Evolutionary conservation across 768 basidiomycete species (phyloP).

Genomic region (Calocybe gangraenosa): DNA sequence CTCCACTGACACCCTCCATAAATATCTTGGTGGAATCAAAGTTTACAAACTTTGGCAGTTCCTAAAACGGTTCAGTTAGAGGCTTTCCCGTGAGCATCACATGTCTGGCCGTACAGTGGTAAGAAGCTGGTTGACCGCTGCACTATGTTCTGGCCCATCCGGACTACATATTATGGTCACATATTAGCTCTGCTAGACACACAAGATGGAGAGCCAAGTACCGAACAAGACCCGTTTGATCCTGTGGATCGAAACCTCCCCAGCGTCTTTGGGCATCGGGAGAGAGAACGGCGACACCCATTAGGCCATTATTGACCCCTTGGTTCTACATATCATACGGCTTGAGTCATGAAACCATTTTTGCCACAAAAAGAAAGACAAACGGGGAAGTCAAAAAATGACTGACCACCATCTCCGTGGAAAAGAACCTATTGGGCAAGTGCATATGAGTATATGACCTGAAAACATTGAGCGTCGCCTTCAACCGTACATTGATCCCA

Average conservation of each 20-base stretch:
- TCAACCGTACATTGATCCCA: conserved; percentile 20
- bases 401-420: conserved; percentile 20
- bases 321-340: conserved; percentile 10
- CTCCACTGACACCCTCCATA: conserved; percentile 25
- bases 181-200: not conserved
- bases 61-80: conserved; percentile 4
- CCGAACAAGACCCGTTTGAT: conserved; percentile 15
- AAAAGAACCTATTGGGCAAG: conserved; percentile 17
- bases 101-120: conserved; percentile 13
- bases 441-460: not conserved
- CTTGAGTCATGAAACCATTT: not conserved
- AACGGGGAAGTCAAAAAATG: conserved; percentile 21
- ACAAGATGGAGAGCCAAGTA: not conserved
- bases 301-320: conserved; percentile 16
- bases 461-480: not conserved
- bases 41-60: conserved; percentile 21
- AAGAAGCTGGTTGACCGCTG: conserved; percentile 23
- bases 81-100: not conserved
- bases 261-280: conserved; percentile 18
- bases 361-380: not conserved
- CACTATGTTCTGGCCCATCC: conserved; percentile 23
- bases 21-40: conserved; percentile 22
- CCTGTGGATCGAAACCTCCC: conserved; percentile 16
- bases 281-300: conserved; percentile 21
- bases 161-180: conserved; percentile 12